Evolutionary conservation across 768 basidiomycete genomes (phyloP), one percentile per base, ranked within the genome.

Genomic region (Podaxis carcinomalis): DNA sequence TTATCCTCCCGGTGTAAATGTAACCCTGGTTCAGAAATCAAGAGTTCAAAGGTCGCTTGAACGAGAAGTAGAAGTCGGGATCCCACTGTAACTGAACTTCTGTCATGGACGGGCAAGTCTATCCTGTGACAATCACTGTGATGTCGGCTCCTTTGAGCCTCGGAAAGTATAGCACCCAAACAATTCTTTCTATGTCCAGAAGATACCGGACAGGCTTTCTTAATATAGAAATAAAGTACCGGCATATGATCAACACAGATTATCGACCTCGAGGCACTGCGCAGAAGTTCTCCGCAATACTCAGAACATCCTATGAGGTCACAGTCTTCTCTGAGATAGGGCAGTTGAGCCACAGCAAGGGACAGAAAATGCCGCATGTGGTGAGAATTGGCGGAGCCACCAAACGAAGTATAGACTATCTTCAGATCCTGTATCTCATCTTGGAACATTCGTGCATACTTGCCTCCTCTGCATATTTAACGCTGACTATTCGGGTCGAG

Each of bases 51-150:
- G 27, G 27, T 28, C 27, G 1, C 14, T 52, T 52, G 19, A 61
- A 61, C 10, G 59, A 44, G 44, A 61, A 61, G 19, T 61, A 61
- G 32, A 37, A 55, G 5, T 61, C 46, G 11, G 46, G 50, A 28
- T 61, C 59, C 16, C 59, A 14, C n/a, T 49, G 52, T 21, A 39
- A 4, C 47, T 61, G 40, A 37, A 21, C 14, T 39, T 47, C 44
- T 4, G 44, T 28, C 44, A 54, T 47, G 23, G 28, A 2, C 32
- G 56, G 32, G 1, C 5, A n/a, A 2, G n/a, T 19, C 16, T 6
- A 42, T n/a, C 14, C n/a, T 42, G 19, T 19, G 40, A 19, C 7
- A 42, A n/a, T 28, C 27, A 5, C 27, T 28, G 27, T 28, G 27
- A 5, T 16, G 7, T 14, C n/a, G 13, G 19, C 10, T 21, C 21